Conservation (phyloP, 2,329 filamentous ascomycete species). For the Penicillium italicum region DNA sequence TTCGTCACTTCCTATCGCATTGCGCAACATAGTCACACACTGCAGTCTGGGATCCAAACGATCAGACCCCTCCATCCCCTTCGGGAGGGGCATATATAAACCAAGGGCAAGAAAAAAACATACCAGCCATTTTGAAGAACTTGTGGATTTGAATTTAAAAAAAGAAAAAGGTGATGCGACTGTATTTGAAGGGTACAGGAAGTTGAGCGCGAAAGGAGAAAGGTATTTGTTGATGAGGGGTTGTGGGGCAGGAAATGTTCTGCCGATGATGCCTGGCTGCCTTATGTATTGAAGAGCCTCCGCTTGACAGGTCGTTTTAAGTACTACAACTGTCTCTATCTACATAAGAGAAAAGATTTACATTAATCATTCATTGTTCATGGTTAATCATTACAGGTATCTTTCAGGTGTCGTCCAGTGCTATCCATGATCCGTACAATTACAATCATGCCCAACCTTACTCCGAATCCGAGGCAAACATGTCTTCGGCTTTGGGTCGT, state of each 20-base stretch:
- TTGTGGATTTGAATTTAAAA: not conserved
- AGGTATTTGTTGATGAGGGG: conserved; percentile 26
- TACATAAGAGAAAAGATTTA: not conserved
- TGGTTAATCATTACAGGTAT: conserved; percentile 4
- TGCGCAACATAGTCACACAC: conserved; percentile 18
- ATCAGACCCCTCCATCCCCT: conserved; percentile 3
- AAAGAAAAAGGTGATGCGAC: conserved; percentile 20
- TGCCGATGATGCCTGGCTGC: conserved; percentile 13
- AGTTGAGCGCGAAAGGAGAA: conserved; percentile 10
- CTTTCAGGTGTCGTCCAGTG: not conserved
- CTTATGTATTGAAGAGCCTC: conserved; percentile 5
- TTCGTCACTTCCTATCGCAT: not conserved
- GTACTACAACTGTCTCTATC: not conserved
- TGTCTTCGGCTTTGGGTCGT: conserved; percentile 73
- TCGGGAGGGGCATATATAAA: not conserved
- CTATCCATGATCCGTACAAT: conserved; percentile 12
- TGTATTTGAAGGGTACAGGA: conserved; percentile 15
- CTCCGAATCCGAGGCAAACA: conserved; percentile 73
- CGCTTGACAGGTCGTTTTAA: not conserved
- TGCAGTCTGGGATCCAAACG: conserved; percentile 12
- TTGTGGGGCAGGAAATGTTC: conserved; percentile 28
- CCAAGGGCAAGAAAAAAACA: conserved; percentile 15
- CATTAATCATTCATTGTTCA: not conserved
- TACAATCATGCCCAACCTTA: conserved; percentile 22
- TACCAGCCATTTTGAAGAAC: conserved; percentile 36